Evolutionary conservation across 2,329 filamentous ascomycete species (phyloP), one percentile per base, ranked within the genome.

Genomic region (Lasiodiplodia citricola): DNA sequence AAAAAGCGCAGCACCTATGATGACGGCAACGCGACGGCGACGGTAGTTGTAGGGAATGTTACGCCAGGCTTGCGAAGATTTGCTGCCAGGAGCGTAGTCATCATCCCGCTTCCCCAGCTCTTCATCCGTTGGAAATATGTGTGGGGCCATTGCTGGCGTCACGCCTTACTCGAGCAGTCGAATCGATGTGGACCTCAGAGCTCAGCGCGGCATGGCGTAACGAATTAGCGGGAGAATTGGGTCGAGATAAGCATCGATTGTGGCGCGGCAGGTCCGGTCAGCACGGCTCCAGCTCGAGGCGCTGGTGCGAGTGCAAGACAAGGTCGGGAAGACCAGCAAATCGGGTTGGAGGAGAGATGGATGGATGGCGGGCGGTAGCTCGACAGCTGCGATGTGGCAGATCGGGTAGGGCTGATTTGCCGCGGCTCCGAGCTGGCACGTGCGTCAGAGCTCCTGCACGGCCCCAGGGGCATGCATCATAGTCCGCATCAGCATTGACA

Each of bases 21-120:
- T 69, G 8, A 77, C 65, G 37, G 81, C 51, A 31, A 82, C 81
- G 72, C 89, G 84, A 68, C 89, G 85, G 72, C 81, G 81, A 52
- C 85, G 82, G 76, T 82, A 81, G 68, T 79, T 77, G 70, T 79
- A 79, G 31, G 74, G 78, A 70, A 72, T 71, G 31, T 69, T 56
- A 1, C 70, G 44, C 72, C 74, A 77, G 57, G 58, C n/a, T 63
- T 78, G 73, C 58, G 75, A 76, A 74, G 80, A 78, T 63, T 74
- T 71, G 63, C 73, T 71, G 18, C 74, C 74, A 7, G 80, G 81
- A 70, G 79, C 83, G 77, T 87, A 86, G 77, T 90, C 87, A 76
- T 90, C 88, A 77, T 90, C 85, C 75, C 87, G 87, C 79, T 90
- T 90, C 68, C 87, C 88, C 69, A 89, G 82, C 82, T 90, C 87